Evolutionary conservation across 352 stramenopile genomes (phyloP), one percentile per base, ranked within the genome.

Genomic region (Phytophthora rubi): DNA sequence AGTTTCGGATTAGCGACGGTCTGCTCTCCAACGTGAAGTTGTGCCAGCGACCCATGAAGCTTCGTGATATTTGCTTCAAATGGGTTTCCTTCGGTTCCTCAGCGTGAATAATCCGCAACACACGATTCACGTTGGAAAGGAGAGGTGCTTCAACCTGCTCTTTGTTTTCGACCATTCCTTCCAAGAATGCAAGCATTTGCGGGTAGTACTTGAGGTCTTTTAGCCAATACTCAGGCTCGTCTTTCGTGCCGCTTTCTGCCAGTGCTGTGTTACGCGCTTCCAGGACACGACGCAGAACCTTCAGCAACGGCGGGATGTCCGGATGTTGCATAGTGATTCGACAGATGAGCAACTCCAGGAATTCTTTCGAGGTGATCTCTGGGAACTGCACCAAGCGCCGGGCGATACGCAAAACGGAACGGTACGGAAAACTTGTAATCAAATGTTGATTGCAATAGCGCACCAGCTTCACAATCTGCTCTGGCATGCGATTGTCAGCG

Each of bases 391-490:
- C 79, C 23, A 95, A 71, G 12, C 73, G 85, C 2, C 85, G 76
- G 33, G 85, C 87, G 35, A 95, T 71, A 15, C 80, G 77, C 28
- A 95, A 63, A 13, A 86, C 70, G 18, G 83, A 93, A 21, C 78
- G 81, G 51, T 93, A 95, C 52, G 85, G 80, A 45, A 95, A 95
- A 21, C 75, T 83, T 28, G 78, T 82, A n/a, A 95, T 80, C 13
- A 86, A 65, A 30, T 90, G 63, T 54, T 85, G 77, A 71, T 95
- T 93, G 71, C 83, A 95, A 37, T 92, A 67, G 0, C 85, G 85
- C n/a, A 91, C 68, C 1, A 93, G 81, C 53, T 89, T 89, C 35
- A 95, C 71, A 30, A 95, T 83, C 42, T 93, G 83, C n/a, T 86
- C 69, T 2, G 87, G 83, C 47, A 93, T 89, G 26, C 85, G 68